phyloP scores from a whole-genome alignment of 2,329 filamentous ascomycete genomes.

The Cryphonectria japonica region DNA sequence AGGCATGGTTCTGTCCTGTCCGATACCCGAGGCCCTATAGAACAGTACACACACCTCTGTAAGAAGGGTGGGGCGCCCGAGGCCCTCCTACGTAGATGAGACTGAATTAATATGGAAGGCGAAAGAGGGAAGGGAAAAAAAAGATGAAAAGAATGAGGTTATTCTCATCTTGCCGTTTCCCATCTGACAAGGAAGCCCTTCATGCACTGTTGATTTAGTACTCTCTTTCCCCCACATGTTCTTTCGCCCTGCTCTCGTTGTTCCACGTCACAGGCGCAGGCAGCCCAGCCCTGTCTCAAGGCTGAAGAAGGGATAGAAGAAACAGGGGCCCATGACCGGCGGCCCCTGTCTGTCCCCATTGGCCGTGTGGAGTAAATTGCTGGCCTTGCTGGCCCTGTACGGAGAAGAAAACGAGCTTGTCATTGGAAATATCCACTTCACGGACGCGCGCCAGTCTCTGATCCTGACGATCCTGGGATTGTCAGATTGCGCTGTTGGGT shows the following conservation, averaged over 20 bases:
- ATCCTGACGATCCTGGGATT: slow-evolving; percentile 9
- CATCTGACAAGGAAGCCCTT: neutral
- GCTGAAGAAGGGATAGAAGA: neutral
- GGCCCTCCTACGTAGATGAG: no score
- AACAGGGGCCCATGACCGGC: neutral
- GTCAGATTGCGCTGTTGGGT: slow-evolving; percentile 5
- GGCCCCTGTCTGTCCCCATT: neutral
- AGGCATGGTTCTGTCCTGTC: no score
- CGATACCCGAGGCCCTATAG: no score
- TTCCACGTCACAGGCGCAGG: neutral
- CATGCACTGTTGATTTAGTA: neutral
- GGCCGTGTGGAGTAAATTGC: neutral
- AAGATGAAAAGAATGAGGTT: neutral
- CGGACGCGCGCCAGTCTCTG: neutral
- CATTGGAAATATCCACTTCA: neutral
- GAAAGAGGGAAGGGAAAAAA: no score
- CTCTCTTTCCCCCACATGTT: neutral
- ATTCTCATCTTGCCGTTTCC: neutral
- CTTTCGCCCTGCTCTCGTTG: neutral
- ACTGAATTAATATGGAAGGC: no score
- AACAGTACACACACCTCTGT: no score
- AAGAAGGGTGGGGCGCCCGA: no score
- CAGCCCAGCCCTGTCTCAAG: neutral
- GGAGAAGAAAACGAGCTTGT: neutral
- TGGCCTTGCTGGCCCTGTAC: neutral